Evolutionary conservation across 495 filamentous ascomycete species (phyloP).

Genomic region (Achaetomiella virescens): DNA sequence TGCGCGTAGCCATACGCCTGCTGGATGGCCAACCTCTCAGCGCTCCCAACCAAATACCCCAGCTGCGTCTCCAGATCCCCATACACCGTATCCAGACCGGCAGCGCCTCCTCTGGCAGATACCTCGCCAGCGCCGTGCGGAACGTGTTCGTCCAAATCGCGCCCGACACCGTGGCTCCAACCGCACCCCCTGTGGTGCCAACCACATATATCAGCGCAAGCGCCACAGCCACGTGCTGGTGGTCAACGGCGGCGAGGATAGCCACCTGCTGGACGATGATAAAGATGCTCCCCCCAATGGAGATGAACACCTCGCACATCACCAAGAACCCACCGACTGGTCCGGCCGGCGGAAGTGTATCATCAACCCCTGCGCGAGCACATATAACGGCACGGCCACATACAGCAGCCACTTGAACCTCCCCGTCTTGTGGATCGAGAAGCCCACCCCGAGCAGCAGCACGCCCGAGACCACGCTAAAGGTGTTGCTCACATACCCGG

Average conservation of each 20-base stretch:
- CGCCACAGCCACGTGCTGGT: constrained; percentile 58
- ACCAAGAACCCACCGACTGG: constrained; percentile 53
- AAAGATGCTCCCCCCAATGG: constrained; percentile 53
- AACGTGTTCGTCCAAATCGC: constrained; percentile 62
- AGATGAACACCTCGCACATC: constrained; percentile 77
- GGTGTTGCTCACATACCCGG: constrained; percentile 45
- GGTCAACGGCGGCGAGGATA: constrained; percentile 57
- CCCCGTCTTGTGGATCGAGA: constrained; percentile 52
- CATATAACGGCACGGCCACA: constrained; percentile 55
- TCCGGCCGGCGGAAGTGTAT: constrained; percentile 61
- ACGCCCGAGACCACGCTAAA: constrained; percentile 45
- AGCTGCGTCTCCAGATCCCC: constrained; percentile 44
- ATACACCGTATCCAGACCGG: constrained; percentile 46
- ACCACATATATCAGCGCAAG: constrained; percentile 60
- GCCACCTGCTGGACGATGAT: constrained; percentile 60
- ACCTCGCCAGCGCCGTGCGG: constrained; percentile 39
- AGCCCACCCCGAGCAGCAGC: constrained; percentile 52
- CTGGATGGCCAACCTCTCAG: constrained; percentile 46
- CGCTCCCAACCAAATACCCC: constrained; percentile 43
- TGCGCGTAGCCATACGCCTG: constrained; percentile 51
- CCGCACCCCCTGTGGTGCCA: constrained; percentile 62
- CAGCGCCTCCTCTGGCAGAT: constrained; percentile 50
- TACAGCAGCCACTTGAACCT: constrained; percentile 52
- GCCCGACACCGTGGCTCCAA: constrained; percentile 50
- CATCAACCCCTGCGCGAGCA: constrained; percentile 59